Evolutionary conservation across 148 eudicot genomes (phyloP).

Genomic region (Pharnaceum exiguum): DNA sequence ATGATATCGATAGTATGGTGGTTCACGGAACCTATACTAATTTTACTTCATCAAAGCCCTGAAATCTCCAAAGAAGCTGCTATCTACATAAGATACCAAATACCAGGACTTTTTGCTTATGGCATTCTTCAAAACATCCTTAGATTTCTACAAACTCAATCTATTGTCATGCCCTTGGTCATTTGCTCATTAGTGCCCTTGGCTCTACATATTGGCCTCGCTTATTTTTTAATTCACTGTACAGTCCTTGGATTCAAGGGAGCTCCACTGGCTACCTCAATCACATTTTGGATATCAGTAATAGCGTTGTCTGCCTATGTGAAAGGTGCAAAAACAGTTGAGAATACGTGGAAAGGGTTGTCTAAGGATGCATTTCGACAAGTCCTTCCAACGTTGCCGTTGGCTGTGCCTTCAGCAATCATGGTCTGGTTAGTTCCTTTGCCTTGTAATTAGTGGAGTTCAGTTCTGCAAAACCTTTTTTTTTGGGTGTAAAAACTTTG

Average conservation of each 20-base stretch:
- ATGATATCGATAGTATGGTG: conserved; percentile 52
- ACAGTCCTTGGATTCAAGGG: conserved; percentile 8
- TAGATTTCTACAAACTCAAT: conserved; percentile 23
- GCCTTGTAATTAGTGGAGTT: no score
- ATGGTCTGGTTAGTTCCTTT: background rate
- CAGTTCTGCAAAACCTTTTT: background rate
- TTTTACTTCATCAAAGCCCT: background rate
- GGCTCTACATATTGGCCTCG: background rate
- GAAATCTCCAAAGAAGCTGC: conserved; percentile 3
- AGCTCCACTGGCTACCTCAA: conserved; percentile 14
- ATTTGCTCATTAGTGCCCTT: conserved; percentile 13
- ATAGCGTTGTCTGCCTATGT: conserved; percentile 3
- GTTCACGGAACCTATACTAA: background rate
- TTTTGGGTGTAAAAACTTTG: no score
- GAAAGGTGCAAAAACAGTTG: background rate
- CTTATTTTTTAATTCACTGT: conserved; percentile 2
- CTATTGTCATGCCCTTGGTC: conserved; percentile 1
- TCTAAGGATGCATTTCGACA: conserved; percentile 12
- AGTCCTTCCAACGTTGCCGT: conserved; percentile 10
- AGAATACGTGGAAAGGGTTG: conserved; percentile 15
- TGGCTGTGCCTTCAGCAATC: conserved; percentile 24
- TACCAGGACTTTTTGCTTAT: conserved; percentile 14
- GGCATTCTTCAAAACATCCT: conserved; percentile 9
- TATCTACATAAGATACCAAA: background rate
- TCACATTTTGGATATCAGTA: conserved; percentile 8